Percentiles rank a stretch among this genome's conserved stretches.
These are phyloP conservation scores for Mycosphaerella sp. DNA, from an alignment of 2,329 filamentous ascomycete species.

Conservation along the genomic window DNA sequence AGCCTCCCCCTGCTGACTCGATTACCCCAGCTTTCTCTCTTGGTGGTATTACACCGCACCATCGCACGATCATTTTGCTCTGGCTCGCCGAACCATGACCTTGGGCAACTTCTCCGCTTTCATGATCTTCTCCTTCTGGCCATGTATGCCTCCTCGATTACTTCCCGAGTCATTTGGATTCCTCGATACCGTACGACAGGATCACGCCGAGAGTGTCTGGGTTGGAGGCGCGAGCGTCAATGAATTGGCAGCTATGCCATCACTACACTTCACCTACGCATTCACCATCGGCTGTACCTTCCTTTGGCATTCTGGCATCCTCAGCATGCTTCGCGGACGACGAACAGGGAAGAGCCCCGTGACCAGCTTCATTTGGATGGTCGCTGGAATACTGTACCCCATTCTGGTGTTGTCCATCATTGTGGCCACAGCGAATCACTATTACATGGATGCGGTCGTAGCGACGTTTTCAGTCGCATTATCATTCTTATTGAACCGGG, in stretches of 20 bases:
- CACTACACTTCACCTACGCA: constrained; percentile 51
- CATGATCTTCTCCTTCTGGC: constrained; percentile 48
- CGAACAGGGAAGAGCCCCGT: constrained; percentile 28
- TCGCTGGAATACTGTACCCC: constrained; percentile 40
- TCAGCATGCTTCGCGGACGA: constrained; percentile 36
- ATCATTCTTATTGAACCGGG: constrained; percentile 45
- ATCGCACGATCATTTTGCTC: constrained; percentile 42
- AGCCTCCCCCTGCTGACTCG: constrained; percentile 8
- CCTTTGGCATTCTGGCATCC: constrained; percentile 48
- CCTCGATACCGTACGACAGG: constrained; percentile 44
- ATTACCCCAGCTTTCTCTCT: constrained; percentile 49
- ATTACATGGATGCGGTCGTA: constrained; percentile 50
- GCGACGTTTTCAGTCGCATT: constrained; percentile 46
- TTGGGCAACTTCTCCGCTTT: constrained; percentile 52
- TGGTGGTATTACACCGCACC: constrained; percentile 59
- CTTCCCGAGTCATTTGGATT: constrained; percentile 43
- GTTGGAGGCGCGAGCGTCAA: constrained; percentile 44
- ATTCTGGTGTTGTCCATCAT: constrained; percentile 47
- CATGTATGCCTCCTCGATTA: constrained; percentile 49
- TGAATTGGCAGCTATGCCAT: constrained; percentile 43
- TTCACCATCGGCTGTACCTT: constrained; percentile 49
- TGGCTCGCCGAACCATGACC: constrained; percentile 43
- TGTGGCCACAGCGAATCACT: constrained; percentile 58
- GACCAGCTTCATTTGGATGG: constrained; percentile 34
- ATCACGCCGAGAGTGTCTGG: constrained; percentile 44